Base-by-base conservation (phyloP, 768 basidiomycete species). In the Lactifluus volemus region DNA sequence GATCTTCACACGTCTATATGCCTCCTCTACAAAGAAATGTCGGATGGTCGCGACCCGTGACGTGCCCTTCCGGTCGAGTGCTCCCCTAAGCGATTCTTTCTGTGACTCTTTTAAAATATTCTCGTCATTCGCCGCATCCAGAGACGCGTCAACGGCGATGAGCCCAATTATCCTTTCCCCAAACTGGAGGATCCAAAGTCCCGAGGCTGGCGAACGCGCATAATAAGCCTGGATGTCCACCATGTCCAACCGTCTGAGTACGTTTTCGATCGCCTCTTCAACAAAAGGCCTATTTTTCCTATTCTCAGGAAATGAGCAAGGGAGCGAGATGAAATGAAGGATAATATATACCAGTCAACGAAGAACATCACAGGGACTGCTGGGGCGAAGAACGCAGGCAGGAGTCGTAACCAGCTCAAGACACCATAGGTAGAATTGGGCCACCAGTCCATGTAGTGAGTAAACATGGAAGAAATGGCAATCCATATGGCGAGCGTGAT, bases 251-350 rank as follows among this genome's bases (percentile, higher is more conserved):
- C 77, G 73, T 53, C 75, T 80, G 61, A 91, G 79, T 17, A 79
- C 74, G 36, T 78, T 73, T 38, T 82, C 75, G 2, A 79, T 75
- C 17, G 70, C 72, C 10, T 79, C 72, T 67, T 92, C 89, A 64
- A 89, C 86, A 54, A 75, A 76, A 15, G 83, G 82, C 11, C 89
- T 82, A 64, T 92, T 87, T 32, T 81, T 70, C 89, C 89, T 92
- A 58, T 17, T 3, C 55, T 11, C 3, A 6, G 3, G 41, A 3
- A 1, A 49, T 30, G 39, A 8, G 39, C 3, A n/a, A 25, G 25
- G 25, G 34, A 32, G 14, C 39, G 52, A 49, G 55, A 45, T 21
- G 19, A n/a, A 32, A 61, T 25, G n/a, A 53, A 63, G 17, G 30
- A 17, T 25, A 19, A 5, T 7, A 68, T 78, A 53, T 63, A 89